Evolutionary conservation across 495 filamentous ascomycete genomes (phyloP).

Genomic region (Ramalina intermedia): DNA sequence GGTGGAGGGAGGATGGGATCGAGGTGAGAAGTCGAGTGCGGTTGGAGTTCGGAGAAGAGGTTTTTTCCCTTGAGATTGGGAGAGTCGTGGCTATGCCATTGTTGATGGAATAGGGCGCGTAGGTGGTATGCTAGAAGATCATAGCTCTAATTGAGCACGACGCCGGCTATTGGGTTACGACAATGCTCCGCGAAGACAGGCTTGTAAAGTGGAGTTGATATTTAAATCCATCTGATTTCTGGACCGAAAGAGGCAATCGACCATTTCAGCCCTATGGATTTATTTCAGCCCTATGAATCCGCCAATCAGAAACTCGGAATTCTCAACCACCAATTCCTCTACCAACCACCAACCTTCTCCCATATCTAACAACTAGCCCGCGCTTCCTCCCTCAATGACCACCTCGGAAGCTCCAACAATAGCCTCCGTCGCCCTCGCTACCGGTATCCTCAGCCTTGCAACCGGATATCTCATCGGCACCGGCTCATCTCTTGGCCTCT

Average conservation of each 20-base stretch:
- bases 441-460: conserved; percentile 48
- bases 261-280: conserved; percentile 4
- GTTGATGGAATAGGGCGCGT: no score
- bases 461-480: conserved; percentile 52
- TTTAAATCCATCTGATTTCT: no score
- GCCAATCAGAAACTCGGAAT: background rate
- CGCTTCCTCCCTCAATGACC: background rate
- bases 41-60: background rate
- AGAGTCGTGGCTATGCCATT: no score
- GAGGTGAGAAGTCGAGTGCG: background rate
- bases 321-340: conserved; percentile 39
- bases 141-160: no score
- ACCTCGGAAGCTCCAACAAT: conserved; percentile 27
- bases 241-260: background rate
- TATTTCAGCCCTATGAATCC: conserved; percentile 4
- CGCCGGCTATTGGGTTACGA: no score
- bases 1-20: background rate
- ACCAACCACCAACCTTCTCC: conserved; percentile 39
- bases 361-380: conserved; percentile 52
- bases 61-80: no score
- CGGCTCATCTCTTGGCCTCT: conserved; percentile 33
- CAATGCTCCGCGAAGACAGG: no score
- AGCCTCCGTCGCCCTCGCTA: conserved; percentile 41
- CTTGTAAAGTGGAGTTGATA: no score
- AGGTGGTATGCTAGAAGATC: no score